These are phyloP conservation scores for Starmera caribaea DNA, from an alignment of 805 yeast species.

Conservation along the genomic window DNA sequence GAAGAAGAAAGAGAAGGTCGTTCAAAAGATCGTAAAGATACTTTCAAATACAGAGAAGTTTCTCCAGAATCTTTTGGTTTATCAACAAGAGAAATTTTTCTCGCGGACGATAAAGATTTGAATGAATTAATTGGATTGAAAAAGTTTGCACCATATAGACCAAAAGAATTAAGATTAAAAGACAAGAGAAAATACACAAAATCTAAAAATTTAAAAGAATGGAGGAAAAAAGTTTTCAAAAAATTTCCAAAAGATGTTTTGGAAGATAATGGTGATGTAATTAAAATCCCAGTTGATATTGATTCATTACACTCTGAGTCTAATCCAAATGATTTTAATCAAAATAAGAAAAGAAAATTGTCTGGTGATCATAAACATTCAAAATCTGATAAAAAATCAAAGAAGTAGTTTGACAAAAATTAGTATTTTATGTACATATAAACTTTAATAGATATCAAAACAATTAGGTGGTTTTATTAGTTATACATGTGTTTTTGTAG, in stretches of 20 bases:
- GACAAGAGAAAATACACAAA: slow-evolving; percentile 83
- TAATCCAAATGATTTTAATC: not conserved
- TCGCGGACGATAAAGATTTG: slow-evolving; percentile 82
- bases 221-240: slow-evolving; percentile 80
- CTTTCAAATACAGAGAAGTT: slow-evolving; percentile 84
- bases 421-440: no score
- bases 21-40: slow-evolving; percentile 33
- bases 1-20: slow-evolving; percentile 56
- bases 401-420: no score
- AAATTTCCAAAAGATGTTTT: slow-evolving; percentile 29
- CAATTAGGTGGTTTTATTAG: no score
- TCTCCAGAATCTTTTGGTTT: slow-evolving; percentile 92
- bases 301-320: not conserved
- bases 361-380: not conserved
- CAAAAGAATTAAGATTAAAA: slow-evolving; percentile 56
- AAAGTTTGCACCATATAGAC: slow-evolving; percentile 88
- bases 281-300: slow-evolving; percentile 14
- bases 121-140: slow-evolving; percentile 82
- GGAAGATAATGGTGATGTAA: slow-evolving; percentile 14
- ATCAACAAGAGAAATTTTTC: slow-evolving; percentile 72
- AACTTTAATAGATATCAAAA: no score
- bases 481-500: no score
- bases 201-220: slow-evolving; percentile 71
- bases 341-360: not conserved
- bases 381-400: no score